These are phyloP conservation scores for Leccinum griseonigrum DNA, from an alignment of 1,284 basidiomycete species.

Conservation along the genomic window DNA sequence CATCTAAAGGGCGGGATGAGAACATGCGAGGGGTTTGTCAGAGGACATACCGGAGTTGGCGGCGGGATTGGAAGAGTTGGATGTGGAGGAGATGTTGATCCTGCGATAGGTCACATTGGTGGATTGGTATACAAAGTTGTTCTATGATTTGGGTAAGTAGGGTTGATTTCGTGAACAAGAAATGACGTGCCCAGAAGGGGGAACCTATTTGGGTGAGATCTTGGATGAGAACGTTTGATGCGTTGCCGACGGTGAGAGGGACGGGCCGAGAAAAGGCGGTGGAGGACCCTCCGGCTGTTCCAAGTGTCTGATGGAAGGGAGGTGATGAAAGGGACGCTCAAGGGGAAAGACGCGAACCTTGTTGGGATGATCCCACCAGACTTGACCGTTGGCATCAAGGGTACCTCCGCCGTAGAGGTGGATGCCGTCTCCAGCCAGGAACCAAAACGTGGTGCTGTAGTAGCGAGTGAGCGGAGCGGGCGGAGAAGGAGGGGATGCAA, in stretches of 20 bases:
- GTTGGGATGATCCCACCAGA: constrained; percentile 37
- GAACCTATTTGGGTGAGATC: constrained; percentile 38
- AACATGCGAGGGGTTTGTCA: accelerated
- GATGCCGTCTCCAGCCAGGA: constrained; percentile 44
- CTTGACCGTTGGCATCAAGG: constrained; percentile 40
- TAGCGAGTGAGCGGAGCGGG: constrained; percentile 8
- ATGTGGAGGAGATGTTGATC: constrained; percentile 27
- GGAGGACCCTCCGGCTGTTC: constrained; percentile 22
- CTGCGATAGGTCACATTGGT: constrained; percentile 27
- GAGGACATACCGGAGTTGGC: constrained; percentile 20
- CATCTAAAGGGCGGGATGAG: constrained; percentile 28
- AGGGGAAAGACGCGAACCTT: constrained; percentile 8
- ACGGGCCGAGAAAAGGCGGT: constrained; percentile 45
- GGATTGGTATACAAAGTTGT: constrained; percentile 31
- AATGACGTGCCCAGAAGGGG: constrained; percentile 29
- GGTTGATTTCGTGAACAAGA: neutral
- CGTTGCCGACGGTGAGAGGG: constrained; percentile 45
- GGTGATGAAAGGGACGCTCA: constrained; percentile 11
- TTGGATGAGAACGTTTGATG: constrained; percentile 43
- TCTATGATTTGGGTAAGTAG: constrained; percentile 11
- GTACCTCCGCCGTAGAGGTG: constrained; percentile 44
- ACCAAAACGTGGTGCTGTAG: constrained; percentile 44
- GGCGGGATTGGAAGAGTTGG: constrained; percentile 24
- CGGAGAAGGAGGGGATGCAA: neutral
- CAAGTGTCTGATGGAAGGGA: constrained; percentile 15